Evolutionary conservation across 1,284 basidiomycete genomes (phyloP).

Genomic region (Trametes hirsuta): DNA sequence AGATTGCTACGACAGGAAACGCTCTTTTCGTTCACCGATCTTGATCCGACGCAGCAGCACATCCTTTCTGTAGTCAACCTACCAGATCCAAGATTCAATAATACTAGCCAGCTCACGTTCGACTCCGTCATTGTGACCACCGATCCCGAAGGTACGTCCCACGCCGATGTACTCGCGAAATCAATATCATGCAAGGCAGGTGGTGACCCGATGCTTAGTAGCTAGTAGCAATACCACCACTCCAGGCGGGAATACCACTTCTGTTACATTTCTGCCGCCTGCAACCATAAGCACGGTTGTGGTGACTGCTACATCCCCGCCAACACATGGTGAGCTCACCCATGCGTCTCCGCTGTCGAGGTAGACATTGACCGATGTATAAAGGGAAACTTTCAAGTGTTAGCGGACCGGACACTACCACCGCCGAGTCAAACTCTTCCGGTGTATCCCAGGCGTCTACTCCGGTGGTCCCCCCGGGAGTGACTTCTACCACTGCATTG

Average conservation of each 20-base stretch:
- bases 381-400: too few species aligned
- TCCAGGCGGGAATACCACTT: neutral
- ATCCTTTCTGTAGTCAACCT: slow-evolving; percentile 37
- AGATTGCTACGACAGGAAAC: slow-evolving; percentile 13
- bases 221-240: neutral
- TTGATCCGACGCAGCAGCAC: slow-evolving; percentile 35
- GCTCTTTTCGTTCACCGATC: slow-evolving; percentile 29
- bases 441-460: too few species aligned
- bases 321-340: neutral
- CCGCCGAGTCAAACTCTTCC: neutral
- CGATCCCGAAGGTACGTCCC: slow-evolving; percentile 14
- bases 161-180: neutral
- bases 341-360: neutral
- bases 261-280: neutral
- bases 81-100: slow-evolving; percentile 27
- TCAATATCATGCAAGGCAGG: neutral
- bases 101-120: slow-evolving; percentile 36
- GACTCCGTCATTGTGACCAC: slow-evolving; percentile 31
- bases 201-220: neutral
- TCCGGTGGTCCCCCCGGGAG: too few species aligned
- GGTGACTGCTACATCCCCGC: neutral
- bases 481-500: too few species aligned
- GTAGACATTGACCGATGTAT: neutral
- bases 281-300: neutral
- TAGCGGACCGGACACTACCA: neutral